A percentile compares a stretch with the other conserved stretches of the same genome.
These are phyloP conservation scores for Mangifera indica DNA, from an alignment of 345 rosid species.

Conservation along the genomic window DNA sequence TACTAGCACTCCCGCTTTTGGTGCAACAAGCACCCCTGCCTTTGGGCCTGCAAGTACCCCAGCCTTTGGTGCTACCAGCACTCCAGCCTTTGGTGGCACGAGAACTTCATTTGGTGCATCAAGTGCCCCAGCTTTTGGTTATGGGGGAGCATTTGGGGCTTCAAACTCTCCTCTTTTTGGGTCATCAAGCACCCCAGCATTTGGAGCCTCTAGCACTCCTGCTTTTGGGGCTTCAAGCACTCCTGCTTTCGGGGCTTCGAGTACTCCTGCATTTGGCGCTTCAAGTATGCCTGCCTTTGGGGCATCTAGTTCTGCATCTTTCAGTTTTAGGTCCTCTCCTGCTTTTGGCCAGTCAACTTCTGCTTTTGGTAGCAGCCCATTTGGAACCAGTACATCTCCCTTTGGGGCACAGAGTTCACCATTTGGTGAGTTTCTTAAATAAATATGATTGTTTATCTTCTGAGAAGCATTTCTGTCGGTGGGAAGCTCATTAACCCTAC, in stretches of 20 bases:
- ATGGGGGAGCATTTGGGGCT: constrained; percentile 41
- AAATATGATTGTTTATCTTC: background rate
- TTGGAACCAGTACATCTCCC: constrained; percentile 52
- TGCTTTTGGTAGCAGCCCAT: too few species aligned
- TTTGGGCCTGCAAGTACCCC: constrained; percentile 50
- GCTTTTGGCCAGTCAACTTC: too few species aligned
- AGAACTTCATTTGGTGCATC: constrained; percentile 56
- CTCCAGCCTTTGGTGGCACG: too few species aligned
- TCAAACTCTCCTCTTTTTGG: constrained; percentile 36
- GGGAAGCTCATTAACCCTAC: background rate
- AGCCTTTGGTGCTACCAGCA: constrained; percentile 47
- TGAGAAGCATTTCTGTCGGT: background rate
- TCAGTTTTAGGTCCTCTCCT: too few species aligned
- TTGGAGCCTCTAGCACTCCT: constrained; percentile 49
- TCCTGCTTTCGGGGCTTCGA: constrained; percentile 58
- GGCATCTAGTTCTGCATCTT: too few species aligned
- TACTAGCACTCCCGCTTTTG: constrained; percentile 52
- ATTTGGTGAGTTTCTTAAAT: constrained; percentile 45
- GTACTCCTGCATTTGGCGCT: constrained; percentile 70
- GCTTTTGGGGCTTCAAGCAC: constrained; percentile 56
- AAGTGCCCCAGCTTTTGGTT: constrained; percentile 43
- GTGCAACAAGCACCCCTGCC: constrained; percentile 38
- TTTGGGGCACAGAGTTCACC: constrained; percentile 73
- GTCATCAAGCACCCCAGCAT: constrained; percentile 37
- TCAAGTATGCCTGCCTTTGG: constrained; percentile 62